Evolutionary conservation across 176 grass and related monocot species (phyloP).

Genomic region (Carex myosuroides): DNA sequence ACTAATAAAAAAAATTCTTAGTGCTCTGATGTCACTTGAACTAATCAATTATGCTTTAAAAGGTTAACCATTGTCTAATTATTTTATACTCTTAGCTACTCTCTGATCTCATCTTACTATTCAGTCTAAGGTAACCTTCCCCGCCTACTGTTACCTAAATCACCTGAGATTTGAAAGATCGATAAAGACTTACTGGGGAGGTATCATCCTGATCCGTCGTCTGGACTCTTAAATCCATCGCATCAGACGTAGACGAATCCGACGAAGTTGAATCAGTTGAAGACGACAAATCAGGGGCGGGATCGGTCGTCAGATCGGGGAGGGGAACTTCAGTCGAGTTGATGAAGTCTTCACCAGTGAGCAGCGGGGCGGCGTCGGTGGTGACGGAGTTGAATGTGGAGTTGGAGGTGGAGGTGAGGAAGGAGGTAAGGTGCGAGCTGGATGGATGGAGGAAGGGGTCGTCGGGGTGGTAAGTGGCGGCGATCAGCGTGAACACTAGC

Average conservation of each 20-base stretch:
- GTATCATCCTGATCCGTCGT: background rate
- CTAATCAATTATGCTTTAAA: background rate
- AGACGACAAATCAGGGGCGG: background rate
- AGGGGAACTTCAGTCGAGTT: constrained; percentile 49
- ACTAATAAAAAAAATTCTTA: background rate
- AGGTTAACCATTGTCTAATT: background rate
- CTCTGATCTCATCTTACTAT: background rate
- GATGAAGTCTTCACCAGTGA: constrained; percentile 96
- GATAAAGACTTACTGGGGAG: constrained; percentile 27
- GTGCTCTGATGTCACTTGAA: background rate
- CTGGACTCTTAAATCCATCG: background rate
- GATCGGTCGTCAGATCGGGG: constrained; percentile 25
- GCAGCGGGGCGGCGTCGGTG: constrained; percentile 62
- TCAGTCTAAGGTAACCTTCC: background rate
- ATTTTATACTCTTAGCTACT: background rate
- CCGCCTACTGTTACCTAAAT: background rate
- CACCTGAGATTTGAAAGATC: background rate
- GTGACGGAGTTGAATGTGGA: constrained; percentile 71
- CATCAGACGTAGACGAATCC: constrained; percentile 4
- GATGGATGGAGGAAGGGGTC: constrained; percentile 82
- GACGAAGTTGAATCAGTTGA: constrained; percentile 29
- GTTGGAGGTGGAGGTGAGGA: constrained; percentile 66
- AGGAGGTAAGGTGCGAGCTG: constrained; percentile 64
- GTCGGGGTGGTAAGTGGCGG: constrained; percentile 74
- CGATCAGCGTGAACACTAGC: constrained; percentile 83